Evolutionary conservation across 2,329 filamentous ascomycete species (phyloP).

Genomic region (Fusarium annulatum): DNA sequence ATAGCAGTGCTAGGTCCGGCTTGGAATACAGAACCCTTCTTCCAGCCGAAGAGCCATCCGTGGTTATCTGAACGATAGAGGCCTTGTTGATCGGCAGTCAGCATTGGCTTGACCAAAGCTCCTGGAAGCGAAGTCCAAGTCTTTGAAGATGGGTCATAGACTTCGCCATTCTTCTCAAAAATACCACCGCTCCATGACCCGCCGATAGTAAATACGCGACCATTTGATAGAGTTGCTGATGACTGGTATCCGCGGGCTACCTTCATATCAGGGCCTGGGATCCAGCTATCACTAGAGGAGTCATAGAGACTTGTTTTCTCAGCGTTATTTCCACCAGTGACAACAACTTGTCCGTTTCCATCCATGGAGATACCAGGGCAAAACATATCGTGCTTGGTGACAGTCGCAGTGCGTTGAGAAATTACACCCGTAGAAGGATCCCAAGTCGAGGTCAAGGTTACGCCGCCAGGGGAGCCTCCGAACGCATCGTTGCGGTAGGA

Average conservation of each 20-base stretch:
- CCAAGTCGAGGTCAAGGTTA: slow-evolving; percentile 23
- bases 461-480: background rate
- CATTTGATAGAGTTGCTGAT: slow-evolving; percentile 13
- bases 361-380: slow-evolving; percentile 66
- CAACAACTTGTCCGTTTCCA: slow-evolving; percentile 59
- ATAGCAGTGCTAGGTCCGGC: slow-evolving; percentile 63
- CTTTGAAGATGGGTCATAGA: slow-evolving; percentile 9
- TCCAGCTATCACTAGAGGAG: slow-evolving; percentile 16
- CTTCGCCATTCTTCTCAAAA: slow-evolving; percentile 24
- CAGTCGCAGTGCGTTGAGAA: slow-evolving; percentile 39
- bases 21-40: slow-evolving; percentile 62
- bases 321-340: slow-evolving; percentile 65
- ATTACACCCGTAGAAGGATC: slow-evolving; percentile 2
- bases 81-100: slow-evolving; percentile 54
- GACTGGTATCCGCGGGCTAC: slow-evolving; percentile 23
- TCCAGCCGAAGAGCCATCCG: slow-evolving; percentile 49
- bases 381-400: slow-evolving; percentile 66
- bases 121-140: slow-evolving; percentile 39
- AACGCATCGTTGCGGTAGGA: slow-evolving; percentile 13
- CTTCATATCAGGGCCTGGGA: slow-evolving; percentile 22
- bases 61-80: slow-evolving; percentile 54
- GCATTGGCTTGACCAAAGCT: slow-evolving; percentile 57
- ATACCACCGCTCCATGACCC: slow-evolving; percentile 27
- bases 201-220: slow-evolving; percentile 24
- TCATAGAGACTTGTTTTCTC: slow-evolving; percentile 61